These are phyloP conservation scores for Nigrospora oryzae DNA, from an alignment of 2,329 filamentous ascomycete genomes.

Conservation along the genomic window DNA sequence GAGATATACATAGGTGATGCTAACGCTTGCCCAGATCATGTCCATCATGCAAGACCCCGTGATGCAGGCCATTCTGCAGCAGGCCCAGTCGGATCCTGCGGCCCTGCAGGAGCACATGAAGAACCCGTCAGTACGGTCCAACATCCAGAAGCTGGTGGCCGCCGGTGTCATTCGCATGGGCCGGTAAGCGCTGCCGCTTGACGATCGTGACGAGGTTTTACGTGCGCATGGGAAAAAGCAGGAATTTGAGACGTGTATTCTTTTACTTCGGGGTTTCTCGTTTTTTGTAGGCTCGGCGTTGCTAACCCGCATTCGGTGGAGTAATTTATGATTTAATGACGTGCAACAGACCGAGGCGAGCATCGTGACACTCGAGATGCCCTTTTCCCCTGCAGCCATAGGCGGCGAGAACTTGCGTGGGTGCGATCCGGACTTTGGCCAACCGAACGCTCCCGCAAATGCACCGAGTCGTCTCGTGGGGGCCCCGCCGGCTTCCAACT, in stretches of 20 bases:
- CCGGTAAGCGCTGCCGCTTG: conserved; percentile 13
- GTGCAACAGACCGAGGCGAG: too few species aligned
- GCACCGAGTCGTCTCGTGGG: too few species aligned
- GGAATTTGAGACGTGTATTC: conserved; percentile 1
- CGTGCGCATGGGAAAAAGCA: background rate
- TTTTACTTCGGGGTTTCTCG: background rate
- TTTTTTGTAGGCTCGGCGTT: conserved; percentile 1
- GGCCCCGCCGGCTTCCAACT: too few species aligned
- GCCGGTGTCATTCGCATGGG: conserved; percentile 85
- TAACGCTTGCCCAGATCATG: conserved; percentile 56
- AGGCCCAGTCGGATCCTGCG: conserved; percentile 87
- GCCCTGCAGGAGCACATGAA: conserved; percentile 96
- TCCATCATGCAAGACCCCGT: conserved; percentile 88
- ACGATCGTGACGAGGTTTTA: background rate
- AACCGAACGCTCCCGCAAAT: too few species aligned
- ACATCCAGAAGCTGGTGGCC: conserved; percentile 91
- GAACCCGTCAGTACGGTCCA: conserved; percentile 75
- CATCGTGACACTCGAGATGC: too few species aligned
- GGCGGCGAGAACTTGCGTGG: too few species aligned
- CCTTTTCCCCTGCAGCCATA: too few species aligned
- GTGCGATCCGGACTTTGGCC: too few species aligned
- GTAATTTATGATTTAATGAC: conserved; percentile 2
- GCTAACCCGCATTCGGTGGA: conserved; percentile 1
- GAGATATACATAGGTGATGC: conserved; percentile 6
- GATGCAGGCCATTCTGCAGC: conserved; percentile 95